Evolutionary conservation across 1,284 basidiomycete species (phyloP).

Genomic region (Ustilago sp.): DNA sequence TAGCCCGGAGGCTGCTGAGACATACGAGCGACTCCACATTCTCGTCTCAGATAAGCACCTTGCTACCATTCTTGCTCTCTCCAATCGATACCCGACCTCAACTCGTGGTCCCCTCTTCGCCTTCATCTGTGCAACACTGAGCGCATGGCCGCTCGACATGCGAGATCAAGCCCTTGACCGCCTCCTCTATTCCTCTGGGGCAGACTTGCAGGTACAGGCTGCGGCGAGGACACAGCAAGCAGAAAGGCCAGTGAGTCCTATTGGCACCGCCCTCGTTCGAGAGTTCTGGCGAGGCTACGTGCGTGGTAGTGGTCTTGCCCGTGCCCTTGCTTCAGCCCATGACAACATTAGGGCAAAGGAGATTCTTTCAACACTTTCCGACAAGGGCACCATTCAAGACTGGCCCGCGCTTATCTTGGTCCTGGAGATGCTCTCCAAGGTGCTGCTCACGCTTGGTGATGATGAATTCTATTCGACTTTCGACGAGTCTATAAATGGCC

Average conservation of each 20-base stretch:
- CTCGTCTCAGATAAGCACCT: conserved; percentile 59
- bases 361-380: conserved; percentile 31
- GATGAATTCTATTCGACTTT: conserved; percentile 86
- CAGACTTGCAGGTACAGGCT: conserved; percentile 14
- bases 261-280: conserved; percentile 54
- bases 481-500: conserved; percentile 17
- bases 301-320: conserved; percentile 52
- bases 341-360: conserved; percentile 34
- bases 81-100: conserved; percentile 53
- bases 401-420: conserved; percentile 80
- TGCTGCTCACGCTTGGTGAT: conserved; percentile 90
- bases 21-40: conserved; percentile 46
- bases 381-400: conserved; percentile 15
- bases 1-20: conserved; percentile 27
- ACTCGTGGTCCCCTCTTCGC: conserved; percentile 58
- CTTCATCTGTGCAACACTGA: conserved; percentile 60
- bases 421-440: conserved; percentile 84
- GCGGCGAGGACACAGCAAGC: conserved; percentile 6
- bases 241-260: conserved; percentile 19
- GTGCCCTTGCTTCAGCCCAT: conserved; percentile 42
- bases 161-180: conserved; percentile 51
- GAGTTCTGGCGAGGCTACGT: conserved; percentile 67
- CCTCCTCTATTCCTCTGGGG: conserved; percentile 34
- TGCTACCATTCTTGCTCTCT: conserved; percentile 49
- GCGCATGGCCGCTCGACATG: conserved; percentile 54